These are phyloP conservation scores for Uronychia setigera DNA, from an alignment of 73 alveolate genomes.

Conservation along the genomic window DNA sequence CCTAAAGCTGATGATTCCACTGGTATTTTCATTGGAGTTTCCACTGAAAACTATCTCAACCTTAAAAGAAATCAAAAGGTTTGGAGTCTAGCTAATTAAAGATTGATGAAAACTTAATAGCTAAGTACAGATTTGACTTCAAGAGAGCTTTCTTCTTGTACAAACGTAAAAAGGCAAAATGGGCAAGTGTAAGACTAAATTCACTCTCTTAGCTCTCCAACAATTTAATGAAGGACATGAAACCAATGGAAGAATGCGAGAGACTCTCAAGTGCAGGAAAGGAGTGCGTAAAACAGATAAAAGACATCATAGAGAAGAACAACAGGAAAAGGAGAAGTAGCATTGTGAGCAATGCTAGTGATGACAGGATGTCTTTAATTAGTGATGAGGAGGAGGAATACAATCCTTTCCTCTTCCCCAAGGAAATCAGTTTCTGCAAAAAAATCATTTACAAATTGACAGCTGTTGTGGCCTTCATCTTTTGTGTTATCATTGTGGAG, in stretches of 20 bases:
- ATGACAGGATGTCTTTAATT: too few relatives aligned
- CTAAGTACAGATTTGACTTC: constrained; percentile 27
- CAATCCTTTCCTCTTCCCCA: background rate
- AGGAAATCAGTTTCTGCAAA: background rate
- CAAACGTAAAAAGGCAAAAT: constrained; percentile 48
- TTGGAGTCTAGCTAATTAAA: background rate
- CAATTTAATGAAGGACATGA: background rate
- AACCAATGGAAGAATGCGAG: background rate
- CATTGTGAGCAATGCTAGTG: too few relatives aligned
- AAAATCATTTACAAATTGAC: background rate
- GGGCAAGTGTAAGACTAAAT: constrained; percentile 6
- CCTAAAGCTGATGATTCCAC: constrained; percentile 10
- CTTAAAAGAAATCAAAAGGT: constrained; percentile 10
- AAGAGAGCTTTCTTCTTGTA: constrained; percentile 33
- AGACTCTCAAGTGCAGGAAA: background rate
- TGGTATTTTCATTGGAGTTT: background rate
- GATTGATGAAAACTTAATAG: constrained; percentile 49
- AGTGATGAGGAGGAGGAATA: too few relatives aligned
- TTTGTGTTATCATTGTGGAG: background rate
- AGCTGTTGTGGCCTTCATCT: background rate
- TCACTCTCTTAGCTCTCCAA: constrained; percentile 8
- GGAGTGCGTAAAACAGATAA: background rate
- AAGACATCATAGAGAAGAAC: background rate
- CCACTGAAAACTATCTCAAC: constrained; percentile 11
- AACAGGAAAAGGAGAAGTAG: background rate